Percentiles rank a stretch among this genome's conserved stretches.
phyloP scores from a whole-genome alignment of 805 yeast genomes.

The Nakazawaea anatomiae region DNA sequence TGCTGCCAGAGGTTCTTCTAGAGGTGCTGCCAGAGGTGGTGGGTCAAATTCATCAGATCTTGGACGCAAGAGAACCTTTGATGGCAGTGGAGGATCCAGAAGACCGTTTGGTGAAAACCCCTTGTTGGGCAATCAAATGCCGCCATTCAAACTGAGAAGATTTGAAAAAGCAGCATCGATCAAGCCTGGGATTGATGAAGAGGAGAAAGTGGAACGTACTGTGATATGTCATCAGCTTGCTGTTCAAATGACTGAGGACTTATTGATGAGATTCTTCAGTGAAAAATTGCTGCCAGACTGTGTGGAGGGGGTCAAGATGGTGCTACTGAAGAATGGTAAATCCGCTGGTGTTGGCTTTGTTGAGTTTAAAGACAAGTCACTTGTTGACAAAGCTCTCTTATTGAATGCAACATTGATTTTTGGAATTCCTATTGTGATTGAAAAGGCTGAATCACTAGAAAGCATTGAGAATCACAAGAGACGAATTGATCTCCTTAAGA shows the following conservation, averaged over 20 bases:
- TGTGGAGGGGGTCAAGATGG: not conserved
- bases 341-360: not conserved
- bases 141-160: not conserved
- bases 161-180: not conserved
- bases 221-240: not conserved
- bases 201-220: not conserved
- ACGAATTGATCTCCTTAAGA: not conserved
- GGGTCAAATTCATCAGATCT: not conserved
- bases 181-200: not conserved
- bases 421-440: not conserved
- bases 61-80: not conserved
- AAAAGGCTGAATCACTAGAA: not conserved
- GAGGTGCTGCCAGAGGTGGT: not conserved
- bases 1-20: not conserved
- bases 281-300: not conserved
- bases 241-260: not conserved
- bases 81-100: not conserved
- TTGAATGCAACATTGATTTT: not conserved
- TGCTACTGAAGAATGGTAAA: not conserved
- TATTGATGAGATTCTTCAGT: not conserved
- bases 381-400: not conserved
- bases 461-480: not conserved
- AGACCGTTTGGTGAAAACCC: not conserved
- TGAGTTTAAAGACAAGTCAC: not conserved
- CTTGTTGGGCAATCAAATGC: not conserved